Evolutionary conservation across 139 green algal genomes (phyloP), one percentile per base, ranked within the genome.

Genomic region (Tetradesmus lagerheimii): DNA sequence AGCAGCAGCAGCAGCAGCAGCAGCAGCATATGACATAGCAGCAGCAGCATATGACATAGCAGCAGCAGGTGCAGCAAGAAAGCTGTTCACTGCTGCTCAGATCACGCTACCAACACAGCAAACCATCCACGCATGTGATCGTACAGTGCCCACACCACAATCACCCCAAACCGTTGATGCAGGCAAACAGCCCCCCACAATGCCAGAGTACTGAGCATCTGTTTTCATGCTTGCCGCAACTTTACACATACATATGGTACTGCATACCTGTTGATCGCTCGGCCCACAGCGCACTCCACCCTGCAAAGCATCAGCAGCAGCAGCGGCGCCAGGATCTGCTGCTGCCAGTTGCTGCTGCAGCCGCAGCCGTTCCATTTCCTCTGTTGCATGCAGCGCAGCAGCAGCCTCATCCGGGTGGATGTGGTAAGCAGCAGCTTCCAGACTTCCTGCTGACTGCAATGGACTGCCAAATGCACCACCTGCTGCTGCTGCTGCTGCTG

Each of bases 341-440:
- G 82, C 35, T 57, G 82, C 57, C 57, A 71, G 82, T 57, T 53
- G 57, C 57, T 87, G 82, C 80, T 75, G 47, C 35, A 74, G 29
- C 35, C 23, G 66, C 5, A 87, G 57, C 11, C 82, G 53, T 23
- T 80, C 62, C 38, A 88, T 4, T 45, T 88, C 83, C 64, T 88
- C 83, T 39, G 83, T 88, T 15, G 25, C 62, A 20, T 88, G 83
- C 27, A 80, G 4, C 83, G 62, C 75, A 38, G 64, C 83, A 47
- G 64, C 62, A 50, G 83, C 37, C n/a, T 88, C 83, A 45, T 80
- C 83, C n/a, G 83, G 37, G 14, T 53, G 57, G 4, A 87, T 78
- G 37, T 87, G 82, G 41, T 57, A 78, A 4, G 39, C 35, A 16
- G 57, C 64, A 12, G 57, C 82, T 25, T 88, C 83, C 8, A 88